Percentiles rank a stretch among this genome's conserved stretches.
These are phyloP conservation scores for Penicillium sp. DNA, from an alignment of 2,329 filamentous ascomycete genomes.

Conservation along the genomic window DNA sequence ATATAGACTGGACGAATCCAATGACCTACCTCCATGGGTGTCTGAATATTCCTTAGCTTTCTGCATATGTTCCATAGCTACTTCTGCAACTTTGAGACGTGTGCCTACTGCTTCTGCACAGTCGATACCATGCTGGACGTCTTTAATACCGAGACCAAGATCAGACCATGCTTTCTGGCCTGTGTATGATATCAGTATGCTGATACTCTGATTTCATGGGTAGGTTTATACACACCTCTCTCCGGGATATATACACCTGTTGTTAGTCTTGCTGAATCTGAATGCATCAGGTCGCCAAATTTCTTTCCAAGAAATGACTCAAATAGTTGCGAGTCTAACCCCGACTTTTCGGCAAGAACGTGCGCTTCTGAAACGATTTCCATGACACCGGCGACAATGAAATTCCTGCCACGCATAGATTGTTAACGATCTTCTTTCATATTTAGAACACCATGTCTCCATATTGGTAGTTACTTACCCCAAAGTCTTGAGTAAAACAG, in stretches of 20 bases:
- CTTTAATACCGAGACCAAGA: conserved; percentile 48
- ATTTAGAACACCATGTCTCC: too few species aligned
- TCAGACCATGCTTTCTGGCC: conserved; percentile 40
- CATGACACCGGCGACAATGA: conserved; percentile 20
- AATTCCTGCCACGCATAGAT: conserved; percentile 14
- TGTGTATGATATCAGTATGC: background rate
- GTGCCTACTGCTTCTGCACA: conserved; percentile 40
- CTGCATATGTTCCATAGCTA: conserved; percentile 42
- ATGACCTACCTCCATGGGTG: conserved; percentile 25
- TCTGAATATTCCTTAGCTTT: conserved; percentile 41
- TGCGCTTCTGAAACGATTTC: conserved; percentile 29
- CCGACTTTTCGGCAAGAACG: conserved; percentile 29
- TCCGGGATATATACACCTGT: conserved; percentile 27
- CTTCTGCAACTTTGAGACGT: conserved; percentile 40
- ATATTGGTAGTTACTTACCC: conserved; percentile 7
- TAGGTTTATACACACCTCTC: conserved; percentile 23
- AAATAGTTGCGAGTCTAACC: conserved; percentile 21
- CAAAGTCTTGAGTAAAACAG: conserved; percentile 13
- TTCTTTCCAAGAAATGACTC: conserved; percentile 27
- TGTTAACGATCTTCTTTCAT: too few species aligned
- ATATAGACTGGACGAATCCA: conserved; percentile 53
- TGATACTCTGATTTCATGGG: too few species aligned
- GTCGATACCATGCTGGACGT: conserved; percentile 48
- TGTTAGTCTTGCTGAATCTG: conserved; percentile 27
- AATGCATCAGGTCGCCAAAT: conserved; percentile 25